These are phyloP conservation scores for Colletotrichum liriopes DNA, from an alignment of 2,329 filamentous ascomycete genomes.

Conservation along the genomic window DNA sequence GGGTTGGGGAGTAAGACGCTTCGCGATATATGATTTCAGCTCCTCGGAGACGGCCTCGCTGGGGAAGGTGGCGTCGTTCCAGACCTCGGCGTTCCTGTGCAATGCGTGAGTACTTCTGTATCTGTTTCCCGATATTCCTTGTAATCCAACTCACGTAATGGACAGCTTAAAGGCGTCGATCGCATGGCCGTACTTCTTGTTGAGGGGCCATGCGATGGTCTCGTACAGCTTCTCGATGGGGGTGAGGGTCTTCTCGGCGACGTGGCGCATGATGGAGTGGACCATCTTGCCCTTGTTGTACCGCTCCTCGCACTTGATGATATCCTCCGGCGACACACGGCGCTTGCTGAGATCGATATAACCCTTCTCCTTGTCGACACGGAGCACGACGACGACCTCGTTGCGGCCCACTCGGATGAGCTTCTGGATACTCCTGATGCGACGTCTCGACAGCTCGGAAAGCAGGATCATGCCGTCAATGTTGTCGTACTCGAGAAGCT, in stretches of 20 bases:
- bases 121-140: too few species aligned
- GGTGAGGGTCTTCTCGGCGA: conserved; percentile 94
- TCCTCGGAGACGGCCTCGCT: conserved; percentile 89
- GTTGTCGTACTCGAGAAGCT: conserved; percentile 99
- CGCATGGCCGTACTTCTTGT: conserved; percentile 96
- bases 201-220: conserved; percentile 95
- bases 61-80: conserved; percentile 93
- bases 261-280: conserved; percentile 98
- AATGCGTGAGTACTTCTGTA: conserved; percentile 11
- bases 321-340: conserved; percentile 96
- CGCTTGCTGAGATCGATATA: conserved; percentile 99
- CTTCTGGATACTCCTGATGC: conserved; percentile 99
- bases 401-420: conserved; percentile 98
- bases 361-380: conserved; percentile 99
- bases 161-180: conserved; percentile 99
- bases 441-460: conserved; percentile 95
- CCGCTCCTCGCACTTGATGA: conserved; percentile 97
- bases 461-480: conserved; percentile 99
- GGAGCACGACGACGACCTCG: conserved; percentile 97
- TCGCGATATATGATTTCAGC: conserved; percentile 94
- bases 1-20: conserved; percentile 97
- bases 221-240: conserved; percentile 97
- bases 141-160: conserved; percentile 80
- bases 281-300: conserved; percentile 99
- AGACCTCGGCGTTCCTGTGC: conserved; percentile 89